Percentiles rank a stretch among this genome's conserved stretches.
Evolutionary conservation across 495 filamentous ascomycete species (phyloP).

Genomic region (Penicillium turbatum): DNA sequence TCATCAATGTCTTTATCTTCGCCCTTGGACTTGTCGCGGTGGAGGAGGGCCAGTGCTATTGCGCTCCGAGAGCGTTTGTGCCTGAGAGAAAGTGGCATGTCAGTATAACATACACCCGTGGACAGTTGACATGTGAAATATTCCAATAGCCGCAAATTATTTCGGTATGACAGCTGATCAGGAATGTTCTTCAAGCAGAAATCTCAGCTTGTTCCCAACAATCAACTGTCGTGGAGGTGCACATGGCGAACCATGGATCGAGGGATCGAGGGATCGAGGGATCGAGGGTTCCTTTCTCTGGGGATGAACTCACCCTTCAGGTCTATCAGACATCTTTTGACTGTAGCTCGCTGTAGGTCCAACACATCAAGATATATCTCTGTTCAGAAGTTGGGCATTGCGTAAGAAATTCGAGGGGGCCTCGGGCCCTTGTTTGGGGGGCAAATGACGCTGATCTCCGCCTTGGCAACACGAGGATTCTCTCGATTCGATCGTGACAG

Average conservation of each 20-base stretch:
- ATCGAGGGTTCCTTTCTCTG: neutral
- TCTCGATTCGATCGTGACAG: neutral
- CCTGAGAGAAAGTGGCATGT: constrained; percentile 30
- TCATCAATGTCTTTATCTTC: constrained; percentile 33
- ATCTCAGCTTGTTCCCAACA: neutral
- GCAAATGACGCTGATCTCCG: constrained; percentile 12
- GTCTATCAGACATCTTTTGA: constrained; percentile 23
- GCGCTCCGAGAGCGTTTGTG: constrained; percentile 54
- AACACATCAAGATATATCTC: neutral
- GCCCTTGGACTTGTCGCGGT: constrained; percentile 46
- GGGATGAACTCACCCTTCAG: constrained; percentile 24
- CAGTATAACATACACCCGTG: constrained; percentile 18
- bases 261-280: constrained; percentile 7
- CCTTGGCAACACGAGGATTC: constrained; percentile 7
- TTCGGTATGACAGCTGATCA: too few relatives aligned
- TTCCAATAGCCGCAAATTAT: neutral
- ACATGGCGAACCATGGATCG: constrained; percentile 19
- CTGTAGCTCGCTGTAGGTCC: neutral
- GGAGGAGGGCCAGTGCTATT: constrained; percentile 48
- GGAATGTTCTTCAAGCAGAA: neutral
- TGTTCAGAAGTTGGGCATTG: neutral
- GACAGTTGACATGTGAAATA: constrained; percentile 18
- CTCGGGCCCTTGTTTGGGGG: constrained; percentile 4
- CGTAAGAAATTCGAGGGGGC: constrained; percentile 4
- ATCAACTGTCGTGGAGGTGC: neutral